These are phyloP conservation scores for Somion occarium DNA, from an alignment of 1,284 basidiomycete species.

Conservation along the genomic window DNA sequence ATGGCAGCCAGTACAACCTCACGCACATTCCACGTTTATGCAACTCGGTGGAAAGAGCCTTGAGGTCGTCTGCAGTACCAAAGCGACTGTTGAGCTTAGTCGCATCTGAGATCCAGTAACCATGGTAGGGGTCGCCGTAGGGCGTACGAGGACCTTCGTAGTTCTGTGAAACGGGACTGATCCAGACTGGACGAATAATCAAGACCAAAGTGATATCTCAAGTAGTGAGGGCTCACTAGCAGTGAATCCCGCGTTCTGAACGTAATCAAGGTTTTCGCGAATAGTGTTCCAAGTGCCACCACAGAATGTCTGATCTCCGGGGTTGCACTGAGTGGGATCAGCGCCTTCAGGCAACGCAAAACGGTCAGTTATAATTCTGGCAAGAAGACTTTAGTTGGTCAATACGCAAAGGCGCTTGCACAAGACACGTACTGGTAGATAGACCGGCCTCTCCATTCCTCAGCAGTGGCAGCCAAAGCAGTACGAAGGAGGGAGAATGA, in stretches of 20 bases:
- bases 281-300: constrained; percentile 80
- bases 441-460: constrained; percentile 35
- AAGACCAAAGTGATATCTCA: too few species aligned
- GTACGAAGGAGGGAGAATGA: constrained; percentile 21
- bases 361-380: constrained; percentile 70
- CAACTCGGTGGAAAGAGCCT: constrained; percentile 58
- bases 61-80: constrained; percentile 68
- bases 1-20: background rate
- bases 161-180: constrained; percentile 66
- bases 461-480: constrained; percentile 32
- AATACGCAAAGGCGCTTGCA: constrained; percentile 13
- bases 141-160: constrained; percentile 62
- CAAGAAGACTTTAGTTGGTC: background rate
- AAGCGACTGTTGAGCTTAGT: constrained; percentile 65
- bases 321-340: constrained; percentile 51
- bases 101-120: constrained; percentile 65
- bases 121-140: constrained; percentile 70
- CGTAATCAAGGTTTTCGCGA: constrained; percentile 73
- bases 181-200: constrained; percentile 43
- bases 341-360: constrained; percentile 59
- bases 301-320: constrained; percentile 58
- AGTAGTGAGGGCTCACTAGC: constrained; percentile 47
- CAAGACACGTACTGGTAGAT: constrained; percentile 34
- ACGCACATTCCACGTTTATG: constrained; percentile 67
- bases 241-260: constrained; percentile 74